phyloP scores from a whole-genome alignment of 192 early-diverging fungal genomes.

The Tieghemiomyces parasiticus region DNA sequence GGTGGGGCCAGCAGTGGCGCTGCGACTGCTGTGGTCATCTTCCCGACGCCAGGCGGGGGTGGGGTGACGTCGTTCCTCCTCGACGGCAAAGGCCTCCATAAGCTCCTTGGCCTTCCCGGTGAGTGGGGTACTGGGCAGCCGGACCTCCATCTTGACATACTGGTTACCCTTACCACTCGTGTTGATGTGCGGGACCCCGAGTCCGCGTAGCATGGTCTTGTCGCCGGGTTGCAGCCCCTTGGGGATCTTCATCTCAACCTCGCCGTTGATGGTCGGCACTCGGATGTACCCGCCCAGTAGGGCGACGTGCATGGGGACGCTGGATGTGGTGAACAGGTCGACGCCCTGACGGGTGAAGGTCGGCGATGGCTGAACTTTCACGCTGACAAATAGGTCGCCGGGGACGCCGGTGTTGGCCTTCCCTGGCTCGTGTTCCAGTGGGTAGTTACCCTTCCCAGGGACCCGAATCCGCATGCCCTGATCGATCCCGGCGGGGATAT shows the following conservation, averaged over 20 bases:
- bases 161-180: conserved; percentile 66
- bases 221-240: conserved; percentile 86
- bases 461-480: conserved; percentile 66
- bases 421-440: conserved; percentile 22
- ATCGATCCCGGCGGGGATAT: conserved; percentile 78
- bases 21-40: not conserved
- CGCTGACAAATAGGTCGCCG: conserved; percentile 76
- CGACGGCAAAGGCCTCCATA: not conserved
- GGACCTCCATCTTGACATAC: conserved; percentile 72
- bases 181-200: conserved; percentile 55
- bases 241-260: conserved; percentile 80
- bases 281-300: conserved; percentile 73
- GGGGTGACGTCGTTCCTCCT: not conserved
- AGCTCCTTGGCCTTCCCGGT: not conserved
- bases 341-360: conserved; percentile 73
- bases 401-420: conserved; percentile 37
- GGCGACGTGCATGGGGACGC: conserved; percentile 73
- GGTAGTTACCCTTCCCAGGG: conserved; percentile 66
- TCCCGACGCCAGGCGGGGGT: not conserved
- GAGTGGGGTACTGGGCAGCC: conserved; percentile 42
- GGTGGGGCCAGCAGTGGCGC: not conserved
- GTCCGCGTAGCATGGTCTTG: conserved; percentile 52
- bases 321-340: conserved; percentile 58
- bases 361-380: conserved; percentile 54
- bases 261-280: conserved; percentile 89